Evolutionary conservation across 345 rosid species (phyloP).

Genomic region (Salix brachista): DNA sequence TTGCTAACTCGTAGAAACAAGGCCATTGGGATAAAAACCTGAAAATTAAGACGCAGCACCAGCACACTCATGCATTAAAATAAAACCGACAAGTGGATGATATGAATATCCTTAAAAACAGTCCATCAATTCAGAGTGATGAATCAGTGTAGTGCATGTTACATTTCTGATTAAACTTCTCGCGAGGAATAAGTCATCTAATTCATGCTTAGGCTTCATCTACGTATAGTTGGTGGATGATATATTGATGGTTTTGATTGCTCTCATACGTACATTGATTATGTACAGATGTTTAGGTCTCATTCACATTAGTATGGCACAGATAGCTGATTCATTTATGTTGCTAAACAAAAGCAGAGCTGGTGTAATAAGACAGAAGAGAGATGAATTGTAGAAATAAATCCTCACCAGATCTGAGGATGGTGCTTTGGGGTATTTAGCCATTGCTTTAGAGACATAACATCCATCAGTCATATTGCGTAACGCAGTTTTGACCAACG

Average conservation of each 20-base stretch:
- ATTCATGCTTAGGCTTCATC: too few relatives aligned
- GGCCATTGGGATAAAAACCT: constrained; percentile 59
- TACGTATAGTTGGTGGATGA: too few relatives aligned
- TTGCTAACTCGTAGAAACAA: constrained; percentile 35
- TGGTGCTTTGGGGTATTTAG: constrained; percentile 53
- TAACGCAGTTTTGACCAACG: constrained; percentile 37
- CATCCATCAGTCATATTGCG: constrained; percentile 49
- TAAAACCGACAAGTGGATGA: not conserved
- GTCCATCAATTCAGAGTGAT: not conserved
- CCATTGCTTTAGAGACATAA: constrained; percentile 50
- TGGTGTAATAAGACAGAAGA: too few relatives aligned
- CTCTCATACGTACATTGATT: too few relatives aligned
- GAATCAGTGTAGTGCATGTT: too few relatives aligned
- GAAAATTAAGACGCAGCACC: not conserved
- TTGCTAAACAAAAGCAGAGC: not conserved
- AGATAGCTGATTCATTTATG: too few relatives aligned
- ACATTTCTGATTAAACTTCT: too few relatives aligned
- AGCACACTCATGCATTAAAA: not conserved
- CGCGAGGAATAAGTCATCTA: too few relatives aligned
- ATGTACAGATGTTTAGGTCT: too few relatives aligned
- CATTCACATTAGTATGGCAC: too few relatives aligned
- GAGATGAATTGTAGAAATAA: not conserved
- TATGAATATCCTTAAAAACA: not conserved
- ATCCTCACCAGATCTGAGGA: constrained; percentile 61
- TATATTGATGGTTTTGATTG: too few relatives aligned